Evolutionary conservation across 2,329 filamentous ascomycete genomes (phyloP), one percentile per base, ranked within the genome.

Genomic region (Penicillium vulpinum): DNA sequence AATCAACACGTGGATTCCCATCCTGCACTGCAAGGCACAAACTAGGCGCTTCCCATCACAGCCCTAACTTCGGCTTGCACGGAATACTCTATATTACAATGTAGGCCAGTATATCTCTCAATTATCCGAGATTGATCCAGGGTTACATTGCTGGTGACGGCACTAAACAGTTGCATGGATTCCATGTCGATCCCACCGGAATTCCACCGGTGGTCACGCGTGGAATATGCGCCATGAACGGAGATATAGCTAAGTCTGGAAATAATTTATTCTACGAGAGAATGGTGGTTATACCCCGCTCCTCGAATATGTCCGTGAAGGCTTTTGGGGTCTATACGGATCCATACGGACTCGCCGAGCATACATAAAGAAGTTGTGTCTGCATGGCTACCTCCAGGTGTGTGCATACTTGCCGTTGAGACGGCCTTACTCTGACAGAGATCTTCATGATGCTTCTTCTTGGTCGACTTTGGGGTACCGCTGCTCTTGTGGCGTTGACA

Each of bases 201-300:
- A 47, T 59, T 44, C 62, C 62, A 57, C 59, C 58, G 60, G 49
- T 62, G 60, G 49, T 62, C 59, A 59, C 28, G 43, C 21, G 51
- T 31, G 38, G 26, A 44, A 44, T 47, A 31, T 31, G 28, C 33
- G 35, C 28, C 49, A 47, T 33, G 33, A 26, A 9, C 54, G 54
- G 54, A 52, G 48, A 29, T 46, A 29, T 7, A 52, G n/a, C 54
- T 52, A 13, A 52, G 11, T 56, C 21, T 26, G 54, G 48, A 26
- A 52, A 33, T 4, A 11, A 28, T 24, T 16, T 35, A 31, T 28
- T 28, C 11, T 33, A 41, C 24, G 29, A n/a, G 15, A 10, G 16
- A 35, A 35, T 26, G 39, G 39, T n/a, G 16, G 5, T 4, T 16
- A 21, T 56, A 56, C 48, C 54, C 54, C 54, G 54, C 54, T 52